A percentile compares a stretch with the other conserved stretches of the same genome.
Conservation (phyloP, 331 rosid genomes). For the Arachis monticola region DNA sequence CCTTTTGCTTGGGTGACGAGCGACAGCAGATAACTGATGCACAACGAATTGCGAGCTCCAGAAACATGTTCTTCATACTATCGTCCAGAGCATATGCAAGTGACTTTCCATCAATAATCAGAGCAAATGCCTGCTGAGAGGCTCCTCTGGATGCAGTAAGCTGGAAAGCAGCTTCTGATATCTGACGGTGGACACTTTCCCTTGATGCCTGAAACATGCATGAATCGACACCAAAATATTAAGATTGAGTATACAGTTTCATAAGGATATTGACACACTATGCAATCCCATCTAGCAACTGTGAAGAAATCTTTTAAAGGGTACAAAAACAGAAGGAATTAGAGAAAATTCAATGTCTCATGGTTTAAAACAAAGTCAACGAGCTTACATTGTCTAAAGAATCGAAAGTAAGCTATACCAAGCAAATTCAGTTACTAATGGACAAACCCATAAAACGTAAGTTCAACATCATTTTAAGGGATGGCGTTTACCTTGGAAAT, state of each 20-base stretch:
- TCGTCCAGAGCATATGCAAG: slow-evolving; percentile 89
- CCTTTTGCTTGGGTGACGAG: slow-evolving; percentile 98
- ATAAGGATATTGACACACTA: not conserved
- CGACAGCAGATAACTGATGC: slow-evolving; percentile 98
- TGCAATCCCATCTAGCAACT: not conserved
- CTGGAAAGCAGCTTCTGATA: slow-evolving; percentile 65
- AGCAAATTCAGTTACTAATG: not conserved
- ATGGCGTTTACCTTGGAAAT: slow-evolving; percentile 56
- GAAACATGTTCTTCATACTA: slow-evolving; percentile 61
- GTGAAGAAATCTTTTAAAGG: not conserved
- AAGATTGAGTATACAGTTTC: not conserved
- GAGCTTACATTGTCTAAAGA: slow-evolving; percentile 10
- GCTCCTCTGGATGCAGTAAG: slow-evolving; percentile 54
- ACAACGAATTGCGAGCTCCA: slow-evolving; percentile 75
- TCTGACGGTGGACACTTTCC: slow-evolving; percentile 69
- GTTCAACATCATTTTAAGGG: slow-evolving; percentile 18
- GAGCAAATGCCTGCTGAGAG: slow-evolving; percentile 69
- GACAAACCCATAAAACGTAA: not conserved
- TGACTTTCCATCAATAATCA: slow-evolving; percentile 93
- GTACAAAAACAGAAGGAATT: not conserved
- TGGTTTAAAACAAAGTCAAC: slow-evolving; percentile 1
- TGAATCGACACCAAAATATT: slow-evolving; percentile 37
- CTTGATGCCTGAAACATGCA: slow-evolving; percentile 69
- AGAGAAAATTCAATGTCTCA: not conserved
- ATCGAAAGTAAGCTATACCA: not conserved